These are phyloP conservation scores for cucumber (Cucumis sativus) DNA, from an alignment of 306 rosid species.

Conservation along the genomic window DNA sequence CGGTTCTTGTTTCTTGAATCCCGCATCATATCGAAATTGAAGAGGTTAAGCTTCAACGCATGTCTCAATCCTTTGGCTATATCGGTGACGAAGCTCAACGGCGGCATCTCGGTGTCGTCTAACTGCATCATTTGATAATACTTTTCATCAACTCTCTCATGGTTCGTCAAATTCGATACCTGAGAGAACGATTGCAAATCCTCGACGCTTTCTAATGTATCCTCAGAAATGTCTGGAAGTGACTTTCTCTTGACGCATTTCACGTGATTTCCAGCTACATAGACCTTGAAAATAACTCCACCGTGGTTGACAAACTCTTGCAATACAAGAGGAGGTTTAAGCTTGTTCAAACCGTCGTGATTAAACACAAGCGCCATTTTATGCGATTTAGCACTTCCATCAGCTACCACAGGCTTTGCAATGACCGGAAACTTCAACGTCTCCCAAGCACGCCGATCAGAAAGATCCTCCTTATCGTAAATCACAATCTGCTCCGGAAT, in stretches of 20 bases:
- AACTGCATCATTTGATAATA: slow-evolving; percentile 63
- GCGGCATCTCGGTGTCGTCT: slow-evolving; percentile 84
- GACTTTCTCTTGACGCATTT: slow-evolving; percentile 81
- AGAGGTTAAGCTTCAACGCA: slow-evolving; percentile 53
- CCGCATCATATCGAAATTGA: slow-evolving; percentile 79
- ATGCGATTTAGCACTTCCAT: slow-evolving; percentile 86
- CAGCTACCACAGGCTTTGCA: slow-evolving; percentile 78
- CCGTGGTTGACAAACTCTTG: slow-evolving; percentile 93
- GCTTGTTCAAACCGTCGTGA: slow-evolving; percentile 43
- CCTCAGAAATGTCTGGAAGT: slow-evolving; percentile 69
- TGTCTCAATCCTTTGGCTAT: slow-evolving; percentile 54
- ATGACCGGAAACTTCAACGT: slow-evolving; percentile 67
- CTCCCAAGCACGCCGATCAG: slow-evolving; percentile 49
- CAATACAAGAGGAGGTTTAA: slow-evolving; percentile 72
- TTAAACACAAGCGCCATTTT: slow-evolving; percentile 70
- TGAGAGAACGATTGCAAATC: slow-evolving; percentile 64
- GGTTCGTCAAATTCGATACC: slow-evolving; percentile 54
- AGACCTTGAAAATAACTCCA: slow-evolving; percentile 86
- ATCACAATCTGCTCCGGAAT: slow-evolving; percentile 84
- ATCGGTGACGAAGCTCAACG: slow-evolving; percentile 38
- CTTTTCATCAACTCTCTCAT: slow-evolving; percentile 48
- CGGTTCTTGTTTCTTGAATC: slow-evolving; percentile 60
- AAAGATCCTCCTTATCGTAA: slow-evolving; percentile 57
- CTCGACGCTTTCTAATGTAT: slow-evolving; percentile 38
- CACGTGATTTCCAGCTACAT: slow-evolving; percentile 63